A percentile compares a stretch with the other conserved stretches of the same genome.
These are phyloP conservation scores for Sideroxylon spinosum DNA, from an alignment of 179 eudicot species.

Conservation along the genomic window DNA sequence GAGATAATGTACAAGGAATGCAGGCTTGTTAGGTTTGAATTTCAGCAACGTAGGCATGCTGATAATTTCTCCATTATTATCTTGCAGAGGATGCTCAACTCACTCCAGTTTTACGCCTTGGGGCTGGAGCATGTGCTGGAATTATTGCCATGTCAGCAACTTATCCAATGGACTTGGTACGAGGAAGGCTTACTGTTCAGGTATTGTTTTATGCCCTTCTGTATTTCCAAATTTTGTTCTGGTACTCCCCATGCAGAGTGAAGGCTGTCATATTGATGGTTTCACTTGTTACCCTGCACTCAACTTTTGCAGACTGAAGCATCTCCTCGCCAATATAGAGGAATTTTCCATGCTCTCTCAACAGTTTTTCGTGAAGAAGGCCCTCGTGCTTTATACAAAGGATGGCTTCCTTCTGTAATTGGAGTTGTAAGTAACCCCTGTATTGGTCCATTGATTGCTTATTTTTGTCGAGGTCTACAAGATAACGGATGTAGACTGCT, in stretches of 20 bases:
- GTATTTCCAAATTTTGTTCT: neutral
- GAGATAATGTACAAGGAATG: too few species aligned
- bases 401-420: conserved; percentile 97
- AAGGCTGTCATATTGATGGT: neutral
- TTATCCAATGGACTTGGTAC: conserved; percentile 95
- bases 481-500: too few species aligned
- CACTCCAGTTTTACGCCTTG: conserved; percentile 85
- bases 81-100: conserved; percentile 76
- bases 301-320: too few species aligned
- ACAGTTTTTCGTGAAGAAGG: conserved; percentile 86
- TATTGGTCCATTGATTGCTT: too few species aligned
- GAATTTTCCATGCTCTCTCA: conserved; percentile 50
- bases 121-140: conserved; percentile 98
- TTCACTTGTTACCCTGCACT: conserved; percentile 3
- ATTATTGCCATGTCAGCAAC: conserved; percentile 99
- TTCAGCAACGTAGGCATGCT: too few species aligned
- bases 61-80: neutral
- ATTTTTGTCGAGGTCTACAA: too few species aligned
- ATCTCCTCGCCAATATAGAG: conserved; percentile 17
- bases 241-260: neutral
- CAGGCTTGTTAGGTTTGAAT: too few species aligned
- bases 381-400: conserved; percentile 79
- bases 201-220: conserved; percentile 27
- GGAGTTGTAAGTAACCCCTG: conserved; percentile 65
- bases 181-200: conserved; percentile 97